Evolutionary conservation across 208 protist genomes (phyloP).

Genomic region (Leishmania aethiopica): DNA sequence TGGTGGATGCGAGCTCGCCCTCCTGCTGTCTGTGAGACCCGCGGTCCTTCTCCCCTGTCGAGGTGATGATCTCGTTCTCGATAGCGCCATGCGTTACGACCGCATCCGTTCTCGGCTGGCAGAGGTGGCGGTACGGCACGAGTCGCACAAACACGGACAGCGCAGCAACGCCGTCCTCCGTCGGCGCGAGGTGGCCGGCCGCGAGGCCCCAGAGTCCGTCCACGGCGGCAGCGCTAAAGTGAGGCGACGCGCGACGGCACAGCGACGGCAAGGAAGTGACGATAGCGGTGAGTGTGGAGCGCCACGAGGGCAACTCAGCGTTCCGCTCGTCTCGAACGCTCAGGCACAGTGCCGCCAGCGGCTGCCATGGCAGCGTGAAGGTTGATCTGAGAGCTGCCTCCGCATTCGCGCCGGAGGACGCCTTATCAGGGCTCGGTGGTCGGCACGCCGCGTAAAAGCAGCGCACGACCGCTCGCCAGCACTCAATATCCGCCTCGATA

Average conservation of each 20-base stretch:
- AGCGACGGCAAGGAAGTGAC: conserved; percentile 26
- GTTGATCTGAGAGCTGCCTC: not conserved
- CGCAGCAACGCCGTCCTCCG: conserved; percentile 11
- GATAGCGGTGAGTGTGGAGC: conserved; percentile 9
- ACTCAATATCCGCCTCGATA: conserved; percentile 26
- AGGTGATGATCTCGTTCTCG: not conserved
- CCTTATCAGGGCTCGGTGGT: not conserved
- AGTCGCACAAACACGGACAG: conserved; percentile 31
- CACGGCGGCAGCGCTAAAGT: conserved; percentile 50
- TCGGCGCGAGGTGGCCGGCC: conserved; percentile 22
- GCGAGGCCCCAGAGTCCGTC: conserved; percentile 56
- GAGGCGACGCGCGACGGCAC: conserved; percentile 36
- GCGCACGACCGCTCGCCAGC: conserved; percentile 47
- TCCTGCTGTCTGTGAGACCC: not conserved
- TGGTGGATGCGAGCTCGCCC: not conserved
- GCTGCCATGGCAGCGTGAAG: conserved; percentile 68
- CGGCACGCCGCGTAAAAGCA: conserved; percentile 33
- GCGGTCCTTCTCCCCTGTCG: not conserved
- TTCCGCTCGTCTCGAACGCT: conserved; percentile 20
- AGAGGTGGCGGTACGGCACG: conserved; percentile 32
- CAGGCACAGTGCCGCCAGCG: conserved; percentile 49
- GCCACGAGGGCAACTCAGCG: conserved; percentile 10
- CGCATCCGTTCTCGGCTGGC: not conserved
- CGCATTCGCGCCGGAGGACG: not conserved
- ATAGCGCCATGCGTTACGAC: not conserved